Conservation (phyloP, 1,284 basidiomycete genomes). For the Apiotrichum gamsii region DNA sequence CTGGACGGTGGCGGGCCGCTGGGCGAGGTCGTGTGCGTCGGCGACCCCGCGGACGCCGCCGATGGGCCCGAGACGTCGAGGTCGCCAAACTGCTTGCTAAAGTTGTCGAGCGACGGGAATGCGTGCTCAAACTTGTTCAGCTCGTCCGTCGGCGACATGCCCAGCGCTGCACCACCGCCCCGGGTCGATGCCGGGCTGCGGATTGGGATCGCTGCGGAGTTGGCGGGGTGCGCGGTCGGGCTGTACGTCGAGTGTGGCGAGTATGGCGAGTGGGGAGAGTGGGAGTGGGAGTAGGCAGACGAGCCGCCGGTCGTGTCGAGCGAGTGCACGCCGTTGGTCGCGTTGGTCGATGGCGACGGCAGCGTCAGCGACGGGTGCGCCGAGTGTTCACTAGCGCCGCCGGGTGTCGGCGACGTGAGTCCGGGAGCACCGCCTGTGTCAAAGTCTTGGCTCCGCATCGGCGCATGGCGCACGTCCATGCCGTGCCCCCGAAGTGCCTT, state of each 20-base stretch:
- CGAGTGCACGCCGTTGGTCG: not conserved
- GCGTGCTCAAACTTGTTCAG: constrained; percentile 31
- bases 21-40: not conserved
- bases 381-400: no score
- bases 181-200: no score
- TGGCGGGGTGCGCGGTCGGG: not conserved
- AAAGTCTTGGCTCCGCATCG: constrained; percentile 33
- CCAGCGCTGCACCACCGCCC: no score
- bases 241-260: no score
- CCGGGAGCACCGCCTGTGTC: no score
- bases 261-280: not conserved
- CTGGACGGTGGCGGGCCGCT: constrained; percentile 6
- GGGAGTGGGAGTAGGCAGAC: not conserved
- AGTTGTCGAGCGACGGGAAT: constrained; percentile 43
- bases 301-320: constrained; percentile 1
- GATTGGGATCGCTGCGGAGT: not conserved
- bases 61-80: constrained; percentile 13
- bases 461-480: constrained; percentile 34
- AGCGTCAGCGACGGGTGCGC: not conserved
- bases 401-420: no score
- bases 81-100: constrained; percentile 38
- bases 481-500: constrained; percentile 42
- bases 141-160: not conserved
- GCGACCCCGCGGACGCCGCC: not conserved
- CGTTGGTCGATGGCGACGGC: not conserved